phyloP scores from a whole-genome alignment of 768 basidiomycete genomes.

The Albatrellus ellisii region DNA sequence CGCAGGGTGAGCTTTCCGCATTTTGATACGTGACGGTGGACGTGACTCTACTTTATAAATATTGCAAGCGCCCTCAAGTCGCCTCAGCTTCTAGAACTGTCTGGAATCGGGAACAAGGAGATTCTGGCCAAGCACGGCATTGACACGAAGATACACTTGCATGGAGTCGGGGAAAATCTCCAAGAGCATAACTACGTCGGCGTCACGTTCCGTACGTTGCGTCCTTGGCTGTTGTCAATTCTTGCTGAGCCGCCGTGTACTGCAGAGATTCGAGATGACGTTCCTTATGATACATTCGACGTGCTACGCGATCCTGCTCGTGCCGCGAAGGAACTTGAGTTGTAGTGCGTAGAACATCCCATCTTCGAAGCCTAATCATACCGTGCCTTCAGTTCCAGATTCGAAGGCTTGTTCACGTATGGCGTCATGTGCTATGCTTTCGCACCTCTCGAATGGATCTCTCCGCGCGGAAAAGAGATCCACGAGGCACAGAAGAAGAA shows the following conservation, averaged over 20 bases:
- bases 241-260: background rate
- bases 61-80: constrained; percentile 5
- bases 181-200: constrained; percentile 8
- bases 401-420: background rate
- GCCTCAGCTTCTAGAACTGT: constrained; percentile 13
- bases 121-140: constrained; percentile 7
- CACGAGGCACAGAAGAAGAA: constrained; percentile 5
- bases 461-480: background rate
- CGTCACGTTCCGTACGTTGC: constrained; percentile 4
- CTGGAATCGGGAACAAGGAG: constrained; percentile 9
- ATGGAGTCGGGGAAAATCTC: constrained; percentile 10
- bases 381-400: background rate
- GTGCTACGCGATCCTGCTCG: constrained; percentile 3
- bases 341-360: constrained; percentile 3
- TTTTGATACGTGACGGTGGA: background rate
- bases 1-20: too few species aligned
- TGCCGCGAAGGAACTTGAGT: constrained; percentile 5
- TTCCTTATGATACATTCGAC: constrained; percentile 5
- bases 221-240: background rate
- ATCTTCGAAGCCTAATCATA: background rate
- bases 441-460: constrained; percentile 2
- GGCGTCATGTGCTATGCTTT: constrained; percentile 1
- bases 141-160: constrained; percentile 2
- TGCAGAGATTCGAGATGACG: constrained; percentile 8
- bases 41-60: background rate